Percentiles rank a stretch among this genome's conserved stretches.
Evolutionary conservation across 2,329 filamentous ascomycete genomes (phyloP).

Genomic region (Alternaria longipes): DNA sequence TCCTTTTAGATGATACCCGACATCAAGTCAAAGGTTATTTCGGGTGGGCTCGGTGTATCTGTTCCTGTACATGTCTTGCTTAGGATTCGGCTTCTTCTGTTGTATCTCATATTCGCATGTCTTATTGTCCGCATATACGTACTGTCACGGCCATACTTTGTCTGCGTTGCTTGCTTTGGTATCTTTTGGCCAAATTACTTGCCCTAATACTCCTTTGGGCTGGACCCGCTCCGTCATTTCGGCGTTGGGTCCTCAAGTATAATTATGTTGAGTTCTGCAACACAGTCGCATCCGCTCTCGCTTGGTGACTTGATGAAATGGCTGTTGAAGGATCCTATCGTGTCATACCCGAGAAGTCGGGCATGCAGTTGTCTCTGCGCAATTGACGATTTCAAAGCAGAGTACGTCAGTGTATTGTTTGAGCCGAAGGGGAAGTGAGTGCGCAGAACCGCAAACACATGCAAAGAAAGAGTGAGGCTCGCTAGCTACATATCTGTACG

Average conservation of each 20-base stretch:
- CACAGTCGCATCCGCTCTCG: neutral
- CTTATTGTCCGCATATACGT: slow-evolving; percentile 21
- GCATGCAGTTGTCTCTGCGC: neutral
- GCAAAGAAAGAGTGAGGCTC: slow-evolving; percentile 25
- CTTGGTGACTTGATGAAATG: slow-evolving; percentile 3
- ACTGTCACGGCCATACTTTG: slow-evolving; percentile 18
- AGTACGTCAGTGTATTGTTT: neutral
- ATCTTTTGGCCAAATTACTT: slow-evolving; percentile 31
- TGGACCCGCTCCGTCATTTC: slow-evolving; percentile 30
- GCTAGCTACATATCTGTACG: slow-evolving; percentile 18
- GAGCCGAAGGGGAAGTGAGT: slow-evolving; percentile 1
- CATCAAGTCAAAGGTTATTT: slow-evolving; percentile 27
- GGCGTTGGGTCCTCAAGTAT: slow-evolving; percentile 28
- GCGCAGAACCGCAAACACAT: slow-evolving; percentile 23
- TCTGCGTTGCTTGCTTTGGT: slow-evolving; percentile 26
- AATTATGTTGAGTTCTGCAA: slow-evolving; percentile 16
- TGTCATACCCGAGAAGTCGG: neutral
- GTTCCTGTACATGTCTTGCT: slow-evolving; percentile 25
- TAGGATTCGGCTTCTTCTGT: slow-evolving; percentile 2
- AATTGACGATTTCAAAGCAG: neutral
- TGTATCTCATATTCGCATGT: slow-evolving; percentile 18
- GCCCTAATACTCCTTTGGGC: slow-evolving; percentile 41
- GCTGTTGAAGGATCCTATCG: slow-evolving; percentile 7
- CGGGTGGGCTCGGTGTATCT: slow-evolving; percentile 29
- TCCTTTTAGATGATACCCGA: slow-evolving; percentile 35